Evolutionary conservation across 2,329 filamentous ascomycete species (phyloP).

Genomic region (Colletotrichum sp.): DNA sequence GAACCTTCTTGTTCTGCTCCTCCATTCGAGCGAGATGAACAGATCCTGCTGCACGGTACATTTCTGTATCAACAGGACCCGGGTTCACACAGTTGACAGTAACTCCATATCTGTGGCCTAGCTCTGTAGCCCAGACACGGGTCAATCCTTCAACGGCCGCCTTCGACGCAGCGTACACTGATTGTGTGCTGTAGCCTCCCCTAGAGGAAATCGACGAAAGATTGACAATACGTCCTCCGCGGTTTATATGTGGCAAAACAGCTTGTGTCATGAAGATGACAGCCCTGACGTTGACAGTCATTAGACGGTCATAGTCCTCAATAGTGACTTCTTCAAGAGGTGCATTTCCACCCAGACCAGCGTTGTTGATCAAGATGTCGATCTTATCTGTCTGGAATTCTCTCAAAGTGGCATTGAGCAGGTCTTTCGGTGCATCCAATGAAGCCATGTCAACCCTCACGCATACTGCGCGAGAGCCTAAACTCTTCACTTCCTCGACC

Average conservation of each 20-base stretch:
- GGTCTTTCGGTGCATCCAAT: neutral
- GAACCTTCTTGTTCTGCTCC: conserved; percentile 4
- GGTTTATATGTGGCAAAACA: conserved; percentile 29
- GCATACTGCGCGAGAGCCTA: neutral
- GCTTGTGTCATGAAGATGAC: conserved; percentile 35
- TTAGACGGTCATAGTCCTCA: conserved; percentile 3
- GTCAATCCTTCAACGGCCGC: conserved; percentile 33
- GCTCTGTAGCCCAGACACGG: conserved; percentile 34
- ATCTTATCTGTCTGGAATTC: conserved; percentile 1
- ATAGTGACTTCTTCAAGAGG: neutral
- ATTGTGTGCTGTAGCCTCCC: conserved; percentile 28
- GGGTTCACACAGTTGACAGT: conserved; percentile 36
- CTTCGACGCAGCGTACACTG: conserved; percentile 38
- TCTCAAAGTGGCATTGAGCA: neutral
- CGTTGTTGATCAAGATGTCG: conserved; percentile 8
- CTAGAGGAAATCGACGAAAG: conserved; percentile 35
- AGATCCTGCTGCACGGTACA: conserved; percentile 8
- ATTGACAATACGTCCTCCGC: conserved; percentile 35
- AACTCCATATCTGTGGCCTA: conserved; percentile 29
- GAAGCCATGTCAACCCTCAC: conserved; percentile 1
- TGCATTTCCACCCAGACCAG: neutral
- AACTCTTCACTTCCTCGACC: neutral
- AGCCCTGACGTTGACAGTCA: conserved; percentile 6
- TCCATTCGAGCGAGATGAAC: conserved; percentile 6
- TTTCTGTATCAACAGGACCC: conserved; percentile 28